Evolutionary conservation across 1,284 basidiomycete species (phyloP), one percentile per base, ranked within the genome.

Genomic region (Ustilago bromivora): DNA sequence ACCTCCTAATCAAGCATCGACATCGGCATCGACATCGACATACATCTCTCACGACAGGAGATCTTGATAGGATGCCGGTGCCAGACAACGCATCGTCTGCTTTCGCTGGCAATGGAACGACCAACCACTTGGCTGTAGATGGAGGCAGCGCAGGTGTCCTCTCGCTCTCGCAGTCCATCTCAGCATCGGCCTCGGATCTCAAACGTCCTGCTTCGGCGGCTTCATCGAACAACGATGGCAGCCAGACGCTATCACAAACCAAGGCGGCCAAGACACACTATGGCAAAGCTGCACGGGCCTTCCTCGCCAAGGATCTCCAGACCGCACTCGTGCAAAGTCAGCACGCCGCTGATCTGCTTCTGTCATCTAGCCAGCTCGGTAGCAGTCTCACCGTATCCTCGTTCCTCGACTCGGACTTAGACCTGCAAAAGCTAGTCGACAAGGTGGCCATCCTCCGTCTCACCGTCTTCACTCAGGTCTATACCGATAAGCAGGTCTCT

Each of bases 291-390:
- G 78, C 79, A n/a, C 61, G 73, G 13, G 74, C 77, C 5, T 82
- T 82, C 53, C 61, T 82, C 4, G 76, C 70, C 34, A 79, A 78
- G 57, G 69, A 82, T 46, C 61, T 80, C 38, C 63, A 61, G 4
- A 61, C 60, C 3, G 69, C 79, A 7, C 60, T 82, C 31, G 17
- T 78, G 2, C 58, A 71, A 31, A 78, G 72, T 36, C 71, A 81
- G 61, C 63, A 71, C 12, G 81, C 72, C 0, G 57, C 64, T 17
- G 59, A 71, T 53, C 13, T 71, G 41, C 58, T 76, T 40, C 53
- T 38, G 13, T 43, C 71, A 6, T 61, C 77, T 8, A 57, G 41
- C 19, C 64, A 78, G 32, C 66, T 76, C n/a, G 69, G 67, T 12
- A 62, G 47, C 41, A 76, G 72, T 36, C 57, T 77, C 23, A 72